Conservation (phyloP, 108 stramenopile genomes). For the Chaetoceros tenuissimus region DNA sequence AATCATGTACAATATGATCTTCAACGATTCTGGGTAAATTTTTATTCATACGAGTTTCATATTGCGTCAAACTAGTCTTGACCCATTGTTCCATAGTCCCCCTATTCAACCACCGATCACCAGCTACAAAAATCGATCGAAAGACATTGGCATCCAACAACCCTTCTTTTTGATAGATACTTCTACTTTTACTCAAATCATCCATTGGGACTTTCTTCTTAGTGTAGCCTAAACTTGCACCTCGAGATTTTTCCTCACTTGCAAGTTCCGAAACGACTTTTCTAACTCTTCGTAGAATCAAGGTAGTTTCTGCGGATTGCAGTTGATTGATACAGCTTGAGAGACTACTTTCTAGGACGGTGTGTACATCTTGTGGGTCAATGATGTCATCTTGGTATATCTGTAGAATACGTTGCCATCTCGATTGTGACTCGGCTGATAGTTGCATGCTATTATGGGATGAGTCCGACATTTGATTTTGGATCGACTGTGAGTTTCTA, state of each 20-base stretch:
- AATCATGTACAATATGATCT: neutral
- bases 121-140: neutral
- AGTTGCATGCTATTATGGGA: neutral
- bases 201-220: neutral
- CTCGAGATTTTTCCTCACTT: neutral
- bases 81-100: neutral
- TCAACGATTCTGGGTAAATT: neutral
- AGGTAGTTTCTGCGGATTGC: constrained; percentile 23
- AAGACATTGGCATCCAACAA: neutral
- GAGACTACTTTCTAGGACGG: constrained; percentile 29
- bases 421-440: neutral
- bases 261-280: constrained; percentile 11
- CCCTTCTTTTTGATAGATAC: neutral
- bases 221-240: too few relatives aligned
- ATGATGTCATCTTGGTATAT: constrained; percentile 17
- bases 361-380: constrained; percentile 46
- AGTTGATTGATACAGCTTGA: constrained; percentile 21
- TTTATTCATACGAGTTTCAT: neutral
- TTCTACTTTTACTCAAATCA: neutral
- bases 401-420: constrained; percentile 31
- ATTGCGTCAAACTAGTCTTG: neutral
- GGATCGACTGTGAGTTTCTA: neutral
- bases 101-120: neutral
- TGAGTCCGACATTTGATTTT: neutral
- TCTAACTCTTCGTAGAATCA: constrained; percentile 42